These are phyloP conservation scores for Irpex rosettiformis DNA, from an alignment of 1,284 basidiomycete species.

Conservation along the genomic window DNA sequence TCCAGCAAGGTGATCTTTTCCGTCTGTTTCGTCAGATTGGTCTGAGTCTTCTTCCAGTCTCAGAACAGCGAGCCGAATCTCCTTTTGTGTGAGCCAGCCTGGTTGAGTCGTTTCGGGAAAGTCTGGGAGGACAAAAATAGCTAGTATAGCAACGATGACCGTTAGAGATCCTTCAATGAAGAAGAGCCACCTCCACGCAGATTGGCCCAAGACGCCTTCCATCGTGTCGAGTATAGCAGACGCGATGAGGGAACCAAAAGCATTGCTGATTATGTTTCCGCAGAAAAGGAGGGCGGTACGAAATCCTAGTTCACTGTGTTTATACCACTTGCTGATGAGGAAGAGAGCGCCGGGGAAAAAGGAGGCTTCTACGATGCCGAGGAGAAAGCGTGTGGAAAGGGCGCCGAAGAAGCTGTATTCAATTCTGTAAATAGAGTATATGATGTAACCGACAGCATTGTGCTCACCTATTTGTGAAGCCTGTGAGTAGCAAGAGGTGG, in stretches of 20 bases:
- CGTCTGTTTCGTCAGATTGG: conserved; percentile 38
- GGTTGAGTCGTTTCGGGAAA: conserved; percentile 53
- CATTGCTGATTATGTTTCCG: conserved; percentile 77
- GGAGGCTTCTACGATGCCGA: conserved; percentile 67
- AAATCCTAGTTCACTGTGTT: conserved; percentile 61
- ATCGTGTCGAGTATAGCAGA: conserved; percentile 71
- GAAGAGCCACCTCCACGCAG: conserved; percentile 79
- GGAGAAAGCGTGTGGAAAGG: conserved; percentile 69
- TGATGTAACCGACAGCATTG: neutral
- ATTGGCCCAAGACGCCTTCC: conserved; percentile 65
- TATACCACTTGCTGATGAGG: conserved; percentile 74
- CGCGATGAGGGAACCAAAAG: conserved; percentile 77
- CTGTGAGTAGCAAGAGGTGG: neutral
- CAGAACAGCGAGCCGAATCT: conserved; percentile 61
- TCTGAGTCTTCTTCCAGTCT: conserved; percentile 70
- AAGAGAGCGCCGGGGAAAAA: conserved; percentile 69
- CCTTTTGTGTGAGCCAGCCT: conserved; percentile 56
- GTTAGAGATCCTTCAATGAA: conserved; percentile 69
- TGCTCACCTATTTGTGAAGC: conserved; percentile 11
- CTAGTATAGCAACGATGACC: conserved; percentile 55
- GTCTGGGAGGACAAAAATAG: conserved; percentile 74
- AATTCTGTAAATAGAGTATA: conserved; percentile 4
- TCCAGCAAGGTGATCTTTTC: conserved; percentile 38
- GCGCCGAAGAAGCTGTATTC: conserved; percentile 56
- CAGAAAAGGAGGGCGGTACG: conserved; percentile 73